Evolutionary conservation across 768 basidiomycete genomes (phyloP), one percentile per base, ranked within the genome.

Genomic region (Psilocybe azurescens): DNA sequence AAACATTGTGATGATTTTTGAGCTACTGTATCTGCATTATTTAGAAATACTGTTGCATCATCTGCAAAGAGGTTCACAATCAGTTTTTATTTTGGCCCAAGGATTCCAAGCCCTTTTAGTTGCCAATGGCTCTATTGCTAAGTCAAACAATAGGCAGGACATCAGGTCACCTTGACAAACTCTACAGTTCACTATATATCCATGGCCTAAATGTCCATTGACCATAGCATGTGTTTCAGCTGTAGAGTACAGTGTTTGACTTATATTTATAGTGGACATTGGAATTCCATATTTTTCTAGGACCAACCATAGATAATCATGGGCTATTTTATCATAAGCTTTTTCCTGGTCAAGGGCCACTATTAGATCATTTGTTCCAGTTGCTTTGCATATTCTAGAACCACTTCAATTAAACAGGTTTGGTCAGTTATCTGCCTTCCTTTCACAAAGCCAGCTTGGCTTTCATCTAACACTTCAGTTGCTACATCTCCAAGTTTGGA

Each of bases 31-130:
- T 80, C 77, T 0, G 57, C 8, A 20, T 70, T 62, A 5, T 62
- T 63, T 0, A 81, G 70, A 60, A 68, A 76, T 0, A 69, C 71
- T 0, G 73, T 73, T 16, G 76, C 77, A 53, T 80, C 75, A 56
- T 77, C 73, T 0, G 77, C 76, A 51, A 79, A 81, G 0, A 80
- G 70, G 0, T 65, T 68, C 1, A 63, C 64, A 3, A 75, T 68
- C 0, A 78, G 46, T 32, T 65, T 62, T 14, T 73, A 65, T 18
- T 1, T n/a, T 3, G 33, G 38, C 2, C 65, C 70, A 2, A 65
- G 67, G 18, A 72, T 68, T 30, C 59, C 18, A 1, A 73, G 62
- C 5, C 76, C 76, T 53, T 64, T 47, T 46, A 77, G 56, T 44
- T 44, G 75, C 73, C 2, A 80, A 70, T 0, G 78, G 74, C 58